A percentile compares a stretch with the other conserved stretches of the same genome.
These are phyloP conservation scores for Bipolaris oryzae DNA, from an alignment of 2,329 filamentous ascomycete species.

Conservation along the genomic window DNA sequence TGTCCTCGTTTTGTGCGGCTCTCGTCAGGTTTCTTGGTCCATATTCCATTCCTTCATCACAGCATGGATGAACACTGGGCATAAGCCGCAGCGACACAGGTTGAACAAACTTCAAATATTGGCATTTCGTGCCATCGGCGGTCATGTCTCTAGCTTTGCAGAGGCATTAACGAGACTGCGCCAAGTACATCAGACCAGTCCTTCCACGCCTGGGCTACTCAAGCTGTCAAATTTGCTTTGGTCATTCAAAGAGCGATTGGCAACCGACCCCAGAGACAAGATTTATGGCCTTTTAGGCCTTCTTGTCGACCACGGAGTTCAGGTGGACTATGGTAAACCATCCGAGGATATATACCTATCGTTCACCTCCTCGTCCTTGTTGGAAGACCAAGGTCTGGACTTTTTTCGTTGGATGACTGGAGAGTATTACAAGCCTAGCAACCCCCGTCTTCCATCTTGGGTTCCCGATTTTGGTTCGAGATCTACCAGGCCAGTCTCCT, in stretches of 20 bases:
- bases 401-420: constrained; percentile 3
- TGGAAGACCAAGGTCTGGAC: constrained; percentile 2
- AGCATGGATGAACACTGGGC: neutral
- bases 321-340: neutral
- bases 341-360: neutral
- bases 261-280: neutral
- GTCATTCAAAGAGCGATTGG: neutral
- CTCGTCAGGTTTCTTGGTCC: neutral
- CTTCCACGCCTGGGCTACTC: neutral
- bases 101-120: neutral
- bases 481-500: neutral
- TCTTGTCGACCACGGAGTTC: neutral
- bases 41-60: neutral
- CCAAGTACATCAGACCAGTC: neutral
- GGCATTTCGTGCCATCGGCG: neutral
- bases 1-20: neutral
- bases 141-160: neutral
- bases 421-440: neutral
- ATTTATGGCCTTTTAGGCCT: constrained; percentile 2
- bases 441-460: constrained; percentile 1
- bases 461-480: constrained; percentile 1
- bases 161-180: neutral
- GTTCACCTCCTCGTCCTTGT: neutral
- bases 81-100: neutral
- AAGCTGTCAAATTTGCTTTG: neutral